phyloP scores from a whole-genome alignment of 306 rosid species.

The Vigna trinervia region DNA sequence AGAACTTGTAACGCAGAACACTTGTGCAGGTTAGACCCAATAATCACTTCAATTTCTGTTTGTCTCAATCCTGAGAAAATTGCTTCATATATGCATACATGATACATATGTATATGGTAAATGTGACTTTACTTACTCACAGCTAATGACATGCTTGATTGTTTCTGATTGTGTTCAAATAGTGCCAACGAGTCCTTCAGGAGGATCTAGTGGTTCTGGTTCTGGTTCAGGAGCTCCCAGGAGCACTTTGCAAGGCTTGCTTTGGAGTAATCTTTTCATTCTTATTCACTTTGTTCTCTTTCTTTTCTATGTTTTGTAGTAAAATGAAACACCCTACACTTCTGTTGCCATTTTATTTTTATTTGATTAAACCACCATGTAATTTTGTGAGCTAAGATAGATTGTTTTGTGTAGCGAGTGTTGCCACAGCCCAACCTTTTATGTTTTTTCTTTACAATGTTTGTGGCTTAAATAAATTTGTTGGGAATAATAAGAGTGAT shows the following conservation, averaged over 20 bases:
- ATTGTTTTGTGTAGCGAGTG: conserved; percentile 26
- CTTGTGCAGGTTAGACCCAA: conserved; percentile 69
- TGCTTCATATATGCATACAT: not conserved
- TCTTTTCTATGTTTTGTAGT: conserved; percentile 41
- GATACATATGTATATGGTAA: not conserved
- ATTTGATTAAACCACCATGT: conserved; percentile 8
- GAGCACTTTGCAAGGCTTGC: conserved; percentile 46
- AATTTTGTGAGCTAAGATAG: conserved; percentile 22
- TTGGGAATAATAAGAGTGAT: conserved; percentile 36
- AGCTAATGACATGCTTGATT: not conserved
- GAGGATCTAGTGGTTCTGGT: conserved; percentile 33
- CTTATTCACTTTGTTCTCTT: conserved; percentile 50
- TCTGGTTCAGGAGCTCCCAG: conserved; percentile 45
- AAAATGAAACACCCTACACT: conserved; percentile 3
- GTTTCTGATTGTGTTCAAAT: conserved; percentile 39
- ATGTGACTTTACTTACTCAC: not conserved
- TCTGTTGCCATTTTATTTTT: conserved; percentile 25
- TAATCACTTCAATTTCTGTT: not conserved
- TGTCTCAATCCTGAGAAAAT: not conserved
- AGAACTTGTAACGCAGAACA: conserved; percentile 35
- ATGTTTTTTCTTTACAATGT: conserved; percentile 11
- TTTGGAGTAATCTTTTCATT: conserved; percentile 56
- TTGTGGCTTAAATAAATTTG: conserved; percentile 29
- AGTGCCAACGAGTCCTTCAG: conserved; percentile 49
- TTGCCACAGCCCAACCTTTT: not conserved